These are phyloP conservation scores for Globisporangium splendens DNA, from an alignment of 352 stramenopile genomes.

Conservation along the genomic window DNA sequence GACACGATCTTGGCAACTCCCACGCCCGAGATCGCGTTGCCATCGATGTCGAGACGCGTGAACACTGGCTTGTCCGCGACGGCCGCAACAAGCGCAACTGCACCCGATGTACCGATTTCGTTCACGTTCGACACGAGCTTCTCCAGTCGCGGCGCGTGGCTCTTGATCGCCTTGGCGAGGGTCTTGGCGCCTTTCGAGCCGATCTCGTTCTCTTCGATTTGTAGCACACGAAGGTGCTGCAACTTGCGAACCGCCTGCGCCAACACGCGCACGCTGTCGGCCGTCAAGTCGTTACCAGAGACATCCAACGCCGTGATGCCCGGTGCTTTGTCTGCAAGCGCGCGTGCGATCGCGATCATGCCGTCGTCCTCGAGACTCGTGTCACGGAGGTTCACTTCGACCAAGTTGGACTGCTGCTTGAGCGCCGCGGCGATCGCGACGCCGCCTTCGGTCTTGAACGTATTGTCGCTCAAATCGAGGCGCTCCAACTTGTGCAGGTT, in stretches of 20 bases:
- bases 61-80: constrained; percentile 54
- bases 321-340: constrained; percentile 46
- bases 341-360: constrained; percentile 75
- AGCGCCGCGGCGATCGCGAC: constrained; percentile 86
- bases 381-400: constrained; percentile 89
- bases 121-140: constrained; percentile 87
- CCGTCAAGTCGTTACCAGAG: constrained; percentile 92
- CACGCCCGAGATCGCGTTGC: constrained; percentile 75
- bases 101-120: constrained; percentile 88
- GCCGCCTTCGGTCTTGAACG: constrained; percentile 86
- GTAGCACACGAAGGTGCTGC: constrained; percentile 71
- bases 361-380: constrained; percentile 90
- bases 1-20: constrained; percentile 53
- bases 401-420: constrained; percentile 54
- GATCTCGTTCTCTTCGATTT: constrained; percentile 94
- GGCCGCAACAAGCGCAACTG: constrained; percentile 67
- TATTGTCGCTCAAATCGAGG: constrained; percentile 94
- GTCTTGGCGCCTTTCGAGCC: constrained; percentile 72
- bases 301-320: constrained; percentile 83
- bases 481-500: constrained; percentile 69
- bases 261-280: constrained; percentile 48
- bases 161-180: constrained; percentile 71
- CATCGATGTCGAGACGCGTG: constrained; percentile 65
- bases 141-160: constrained; percentile 46
- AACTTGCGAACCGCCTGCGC: constrained; percentile 40